These are phyloP conservation scores for Macadamia tetraphylla DNA, from an alignment of 164 flowering plant genomes.

Conservation along the genomic window DNA sequence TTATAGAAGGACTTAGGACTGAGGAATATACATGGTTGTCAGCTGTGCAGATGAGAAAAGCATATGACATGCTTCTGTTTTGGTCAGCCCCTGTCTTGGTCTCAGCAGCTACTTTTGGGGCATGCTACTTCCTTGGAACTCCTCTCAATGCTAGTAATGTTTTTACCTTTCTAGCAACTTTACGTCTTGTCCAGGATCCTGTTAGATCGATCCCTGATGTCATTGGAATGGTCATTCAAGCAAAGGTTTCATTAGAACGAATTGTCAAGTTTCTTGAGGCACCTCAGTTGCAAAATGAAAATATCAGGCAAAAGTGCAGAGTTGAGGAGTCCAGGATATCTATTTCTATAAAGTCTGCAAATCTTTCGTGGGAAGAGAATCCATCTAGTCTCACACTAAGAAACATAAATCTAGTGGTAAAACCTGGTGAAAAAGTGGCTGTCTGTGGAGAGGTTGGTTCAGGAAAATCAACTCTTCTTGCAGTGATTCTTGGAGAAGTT, in stretches of 20 bases:
- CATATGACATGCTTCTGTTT: conserved; percentile 42
- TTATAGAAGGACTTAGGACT: conserved; percentile 35
- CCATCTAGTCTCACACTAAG: conserved; percentile 31
- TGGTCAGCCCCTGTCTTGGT: conserved; percentile 68
- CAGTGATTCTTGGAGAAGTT: conserved; percentile 62
- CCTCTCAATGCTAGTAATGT: conserved; percentile 59
- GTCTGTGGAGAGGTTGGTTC: conserved; percentile 74
- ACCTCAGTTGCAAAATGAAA: conserved; percentile 42
- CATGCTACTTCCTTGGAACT: conserved; percentile 51
- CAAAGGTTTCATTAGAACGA: conserved; percentile 49
- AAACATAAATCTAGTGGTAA: conserved; percentile 39
- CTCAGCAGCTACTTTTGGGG: conserved; percentile 54
- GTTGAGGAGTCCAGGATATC: conserved; percentile 12
- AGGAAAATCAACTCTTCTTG: conserved; percentile 65
- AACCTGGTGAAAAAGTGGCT: conserved; percentile 48
- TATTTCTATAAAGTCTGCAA: conserved; percentile 26
- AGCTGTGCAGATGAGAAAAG: conserved; percentile 40
- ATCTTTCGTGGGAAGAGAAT: conserved; percentile 48
- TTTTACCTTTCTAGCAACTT: conserved; percentile 74
- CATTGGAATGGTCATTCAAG: conserved; percentile 42
- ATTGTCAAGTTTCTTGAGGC: conserved; percentile 53
- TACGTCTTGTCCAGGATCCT: conserved; percentile 70
- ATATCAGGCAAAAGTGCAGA: conserved; percentile 10
- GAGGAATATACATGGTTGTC: conserved; percentile 52
- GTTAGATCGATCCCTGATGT: conserved; percentile 54